Base-by-base conservation (phyloP, 2,329 filamentous ascomycete genomes). In the Xylariaceae sp. region DNA sequence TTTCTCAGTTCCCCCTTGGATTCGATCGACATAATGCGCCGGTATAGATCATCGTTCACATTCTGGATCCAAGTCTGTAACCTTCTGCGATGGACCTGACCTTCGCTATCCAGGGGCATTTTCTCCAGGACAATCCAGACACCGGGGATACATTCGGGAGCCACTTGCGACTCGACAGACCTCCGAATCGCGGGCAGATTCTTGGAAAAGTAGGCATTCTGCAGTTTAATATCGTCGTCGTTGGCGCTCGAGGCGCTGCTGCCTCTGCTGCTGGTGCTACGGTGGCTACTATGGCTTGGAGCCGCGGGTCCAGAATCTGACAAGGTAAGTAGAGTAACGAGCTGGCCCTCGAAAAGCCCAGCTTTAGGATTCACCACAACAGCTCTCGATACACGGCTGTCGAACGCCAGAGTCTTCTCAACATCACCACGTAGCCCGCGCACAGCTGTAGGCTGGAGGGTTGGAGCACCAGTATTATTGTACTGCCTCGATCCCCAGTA, bases 51-150 rank as follows among this genome's bases (percentile, higher is more conserved):
- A 55, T 80, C 75, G 60, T 79, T 78, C 51, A 79, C 75, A 62
- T 82, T 82, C 68, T 82, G 80, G 30, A 77, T 76, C 81, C 81
- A 83, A 2, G 78, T 81, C 59, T 80, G 79, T 49, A 83, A 64
- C 58, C 73, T 74, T 37, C 79, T 73, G 48, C 74, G 71, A 64
- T 82, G 73, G 53, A 75, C 68, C 17, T 73, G 70, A 11, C 76
- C 77, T 10, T 70, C 64, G 0, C 72, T 69, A 51, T 73, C 73
- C n/a, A 75, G 55, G 5, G 79, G 78, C 73, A 82, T 78, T 50
- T 69, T 72, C 52, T 76, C 73, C 55, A 82, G 66, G 2, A 78
- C 73, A 15, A 82, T 73, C 79, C 80, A 83, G 7, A 80, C 70
- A 54, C 75, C 74, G 1, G 80, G 80, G 1, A 77, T 65, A 8